phyloP scores from a whole-genome alignment of 2,329 filamentous ascomycete species.

The Trichoderma sp. region DNA sequence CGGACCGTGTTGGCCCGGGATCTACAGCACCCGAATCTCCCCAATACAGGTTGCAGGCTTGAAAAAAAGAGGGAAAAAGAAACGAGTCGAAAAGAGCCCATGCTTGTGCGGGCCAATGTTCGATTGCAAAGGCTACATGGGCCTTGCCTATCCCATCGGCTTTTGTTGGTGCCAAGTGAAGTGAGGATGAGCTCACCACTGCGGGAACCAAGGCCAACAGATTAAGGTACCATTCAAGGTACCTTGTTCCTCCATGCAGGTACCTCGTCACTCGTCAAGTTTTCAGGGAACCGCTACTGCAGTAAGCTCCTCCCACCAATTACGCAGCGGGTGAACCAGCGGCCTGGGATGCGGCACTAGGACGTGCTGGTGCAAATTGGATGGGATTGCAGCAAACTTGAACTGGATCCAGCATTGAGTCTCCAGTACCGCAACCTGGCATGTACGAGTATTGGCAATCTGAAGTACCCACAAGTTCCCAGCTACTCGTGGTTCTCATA shows the following conservation, averaged over 20 bases:
- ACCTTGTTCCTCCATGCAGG: background rate
- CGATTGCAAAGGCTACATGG: background rate
- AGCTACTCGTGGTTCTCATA: background rate
- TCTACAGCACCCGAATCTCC: slow-evolving; percentile 3
- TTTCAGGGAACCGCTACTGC: background rate
- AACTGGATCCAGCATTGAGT: background rate
- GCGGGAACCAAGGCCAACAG: background rate
- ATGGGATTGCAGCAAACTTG: background rate
- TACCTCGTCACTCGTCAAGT: background rate
- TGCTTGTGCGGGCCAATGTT: background rate
- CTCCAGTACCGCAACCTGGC: background rate
- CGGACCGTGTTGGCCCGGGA: slow-evolving; percentile 11
- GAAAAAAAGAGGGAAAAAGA: background rate
- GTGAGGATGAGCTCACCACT: background rate
- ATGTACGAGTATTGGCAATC: background rate
- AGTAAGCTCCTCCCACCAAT: background rate
- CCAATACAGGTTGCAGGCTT: background rate
- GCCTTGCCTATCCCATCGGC: background rate
- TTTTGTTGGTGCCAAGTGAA: background rate
- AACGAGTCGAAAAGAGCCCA: background rate
- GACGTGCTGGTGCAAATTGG: background rate
- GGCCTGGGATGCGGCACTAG: background rate
- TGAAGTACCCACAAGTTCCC: background rate
- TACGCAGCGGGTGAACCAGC: background rate
- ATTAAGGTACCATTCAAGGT: background rate